Base-by-base conservation (phyloP, 2,329 filamentous ascomycete genomes). In the Coccinonectria pachysandricola region DNA sequence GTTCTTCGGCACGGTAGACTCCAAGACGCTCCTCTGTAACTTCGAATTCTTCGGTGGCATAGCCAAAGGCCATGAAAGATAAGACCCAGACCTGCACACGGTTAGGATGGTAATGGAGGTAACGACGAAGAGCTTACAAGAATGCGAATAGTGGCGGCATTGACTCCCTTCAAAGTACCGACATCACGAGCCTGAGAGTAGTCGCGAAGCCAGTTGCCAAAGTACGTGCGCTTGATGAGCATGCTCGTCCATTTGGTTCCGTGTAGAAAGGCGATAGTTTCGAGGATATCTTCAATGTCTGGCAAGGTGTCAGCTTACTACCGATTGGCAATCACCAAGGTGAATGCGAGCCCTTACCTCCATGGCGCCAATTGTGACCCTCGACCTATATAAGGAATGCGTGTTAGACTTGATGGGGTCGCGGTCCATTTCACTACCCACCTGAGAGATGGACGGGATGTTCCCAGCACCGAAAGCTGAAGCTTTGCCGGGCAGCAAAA, bases 131-230 rank as follows among this genome's bases (percentile, higher is more conserved):
- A 13, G 12, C 33, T 30, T 50, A 69, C 78, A 19, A 91, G 57
- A 33, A 88, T 72, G 21, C 83, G 70, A 42, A 91, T 82, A 4
- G 82, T 86, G 19, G 79, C 76, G 17, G 79, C 77, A 37, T 81
- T 83, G 33, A 85, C 75, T 34, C 75, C 77, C 56, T 86, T 87
- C 35, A 91, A 55, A 34, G 78, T 84, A 24, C 80, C 80, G 8
- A 87, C 77, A 46, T 88, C 83, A 52, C 88, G 68, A 18, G 82
- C 83, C 48, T 88, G 82, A 8, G 79, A 86, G 52, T 91, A 91
- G 58, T 88, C 83, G 34, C 83, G 71, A 20, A 88, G 62, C 82
- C 83, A 91, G 55, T 91, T 91, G 31, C 83, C 82, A 60, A 88
- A 88, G 57, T 86, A 88, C 15, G 78, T 77, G 29, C 81, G 68